Conservation (phyloP, 106 monocot species). For the Xerophyta viscosa region DNA sequence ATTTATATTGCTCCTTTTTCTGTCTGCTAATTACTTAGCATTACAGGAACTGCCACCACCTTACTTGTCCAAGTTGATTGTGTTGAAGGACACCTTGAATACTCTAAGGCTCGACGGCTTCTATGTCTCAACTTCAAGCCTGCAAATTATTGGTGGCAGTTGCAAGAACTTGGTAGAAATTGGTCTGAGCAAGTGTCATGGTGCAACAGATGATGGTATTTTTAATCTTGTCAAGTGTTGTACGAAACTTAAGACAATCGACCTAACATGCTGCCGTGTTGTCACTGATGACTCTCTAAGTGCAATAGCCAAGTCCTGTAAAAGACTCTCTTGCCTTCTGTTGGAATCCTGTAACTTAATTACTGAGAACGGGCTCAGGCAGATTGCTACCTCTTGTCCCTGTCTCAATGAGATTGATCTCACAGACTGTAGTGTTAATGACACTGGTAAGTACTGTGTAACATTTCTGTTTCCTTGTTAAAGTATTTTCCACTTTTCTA, state of each 20-base stretch:
- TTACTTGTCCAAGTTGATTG: slow-evolving; percentile 47
- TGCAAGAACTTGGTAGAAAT: slow-evolving; percentile 71
- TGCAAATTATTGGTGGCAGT: slow-evolving; percentile 34
- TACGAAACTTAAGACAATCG: slow-evolving; percentile 34
- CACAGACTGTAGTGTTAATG: slow-evolving; percentile 64
- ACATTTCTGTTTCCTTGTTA: not conserved
- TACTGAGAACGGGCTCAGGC: slow-evolving; percentile 59
- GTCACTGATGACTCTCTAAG: slow-evolving; percentile 49
- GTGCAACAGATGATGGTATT: slow-evolving; percentile 67
- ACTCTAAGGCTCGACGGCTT: slow-evolving; percentile 55
- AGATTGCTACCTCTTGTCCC: slow-evolving; percentile 32
- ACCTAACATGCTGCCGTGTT: slow-evolving; percentile 74
- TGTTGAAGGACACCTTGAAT: slow-evolving; percentile 27
- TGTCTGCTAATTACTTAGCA: not conserved
- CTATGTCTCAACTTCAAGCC: slow-evolving; percentile 36
- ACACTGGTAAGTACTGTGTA: slow-evolving; percentile 32
- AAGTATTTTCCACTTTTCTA: not conserved
- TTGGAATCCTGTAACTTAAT: slow-evolving; percentile 70
- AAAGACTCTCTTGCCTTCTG: slow-evolving; percentile 33
- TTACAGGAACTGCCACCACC: slow-evolving; percentile 36
- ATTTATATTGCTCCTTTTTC: not conserved
- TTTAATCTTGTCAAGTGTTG: slow-evolving; percentile 38
- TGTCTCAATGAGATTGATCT: slow-evolving; percentile 73
- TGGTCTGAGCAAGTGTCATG: slow-evolving; percentile 69
- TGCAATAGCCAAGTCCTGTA: slow-evolving; percentile 45